Percentiles rank a stretch among this genome's conserved stretches.
Evolutionary conservation across 495 filamentous ascomycete genomes (phyloP).

Genomic region (Astrocystis sublimbata): DNA sequence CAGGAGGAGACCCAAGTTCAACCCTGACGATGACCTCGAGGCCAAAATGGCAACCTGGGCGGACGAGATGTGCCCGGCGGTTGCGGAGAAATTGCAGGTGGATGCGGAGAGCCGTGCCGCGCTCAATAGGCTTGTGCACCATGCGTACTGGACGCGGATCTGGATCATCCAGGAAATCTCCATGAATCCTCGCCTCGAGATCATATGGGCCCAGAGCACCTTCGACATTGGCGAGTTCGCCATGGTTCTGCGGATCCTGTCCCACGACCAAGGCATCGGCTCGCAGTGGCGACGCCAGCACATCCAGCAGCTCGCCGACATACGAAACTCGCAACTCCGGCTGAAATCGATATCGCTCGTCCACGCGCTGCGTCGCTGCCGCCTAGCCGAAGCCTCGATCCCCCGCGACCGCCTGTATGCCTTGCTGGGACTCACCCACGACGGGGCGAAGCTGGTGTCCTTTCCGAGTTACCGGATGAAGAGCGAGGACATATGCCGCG

Average conservation of each 20-base stretch:
- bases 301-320: slow-evolving; percentile 6
- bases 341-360: slow-evolving; percentile 13
- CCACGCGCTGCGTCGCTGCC: slow-evolving; percentile 8
- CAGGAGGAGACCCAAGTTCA: neutral
- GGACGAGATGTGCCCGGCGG: slow-evolving; percentile 1
- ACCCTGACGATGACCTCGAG: no score
- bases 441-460: slow-evolving; percentile 10
- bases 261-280: neutral
- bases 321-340: slow-evolving; percentile 4
- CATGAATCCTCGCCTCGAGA: slow-evolving; percentile 9
- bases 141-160: slow-evolving; percentile 8
- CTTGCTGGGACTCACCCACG: slow-evolving; percentile 12
- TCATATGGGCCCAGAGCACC: slow-evolving; percentile 7
- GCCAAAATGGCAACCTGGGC: neutral
- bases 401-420: slow-evolving; percentile 10
- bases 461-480: slow-evolving; percentile 11
- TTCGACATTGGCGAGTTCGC: slow-evolving; percentile 10
- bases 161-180: slow-evolving; percentile 17
- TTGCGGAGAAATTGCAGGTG: slow-evolving; percentile 14
- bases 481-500: slow-evolving; percentile 4
- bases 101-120: no score
- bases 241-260: neutral
- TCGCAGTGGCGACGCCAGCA: slow-evolving; percentile 5
- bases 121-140: slow-evolving; percentile 5
- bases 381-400: slow-evolving; percentile 7